These are phyloP conservation scores for Aaosphaeria pasadenensis DNA, from an alignment of 2,329 filamentous ascomycete genomes.

Conservation along the genomic window DNA sequence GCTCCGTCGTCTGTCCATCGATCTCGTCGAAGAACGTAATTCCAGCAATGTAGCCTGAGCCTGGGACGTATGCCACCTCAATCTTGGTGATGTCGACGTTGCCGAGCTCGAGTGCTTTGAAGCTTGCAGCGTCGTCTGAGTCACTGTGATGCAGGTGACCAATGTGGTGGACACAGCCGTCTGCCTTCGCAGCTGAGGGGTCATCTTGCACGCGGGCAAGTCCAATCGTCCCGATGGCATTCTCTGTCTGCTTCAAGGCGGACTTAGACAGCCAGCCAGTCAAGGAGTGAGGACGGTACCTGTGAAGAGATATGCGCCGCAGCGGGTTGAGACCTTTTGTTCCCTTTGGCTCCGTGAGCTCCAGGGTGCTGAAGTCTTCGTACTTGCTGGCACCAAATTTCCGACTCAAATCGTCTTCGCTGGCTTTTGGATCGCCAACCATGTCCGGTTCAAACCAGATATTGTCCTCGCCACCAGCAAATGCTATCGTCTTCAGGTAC, in stretches of 20 bases:
- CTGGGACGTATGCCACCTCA: conserved; percentile 23
- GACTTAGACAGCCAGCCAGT: conserved; percentile 10
- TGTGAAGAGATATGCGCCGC: conserved; percentile 19
- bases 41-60: conserved; percentile 18
- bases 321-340: conserved; percentile 12
- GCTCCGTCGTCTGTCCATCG: conserved; percentile 10
- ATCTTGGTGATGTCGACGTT: conserved; percentile 23
- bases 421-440: conserved; percentile 19
- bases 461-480: conserved; percentile 9
- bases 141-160: conserved; percentile 12
- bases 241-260: conserved; percentile 13
- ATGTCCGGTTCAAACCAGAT: conserved; percentile 25
- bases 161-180: conserved; percentile 19
- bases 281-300: conserved; percentile 14
- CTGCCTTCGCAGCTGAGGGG: conserved; percentile 3
- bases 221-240: conserved; percentile 21
- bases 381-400: conserved; percentile 18
- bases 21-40: conserved; percentile 22
- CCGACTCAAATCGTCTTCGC: conserved; percentile 8
- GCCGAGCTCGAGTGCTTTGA: conserved; percentile 14
- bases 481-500: conserved; percentile 16
- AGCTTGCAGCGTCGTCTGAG: conserved; percentile 7
- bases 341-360: conserved; percentile 17
- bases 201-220: conserved; percentile 14
- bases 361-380: conserved; percentile 23